These are phyloP conservation scores for Microglena sp. DNA, from an alignment of 139 green algal species.

Conservation along the genomic window DNA sequence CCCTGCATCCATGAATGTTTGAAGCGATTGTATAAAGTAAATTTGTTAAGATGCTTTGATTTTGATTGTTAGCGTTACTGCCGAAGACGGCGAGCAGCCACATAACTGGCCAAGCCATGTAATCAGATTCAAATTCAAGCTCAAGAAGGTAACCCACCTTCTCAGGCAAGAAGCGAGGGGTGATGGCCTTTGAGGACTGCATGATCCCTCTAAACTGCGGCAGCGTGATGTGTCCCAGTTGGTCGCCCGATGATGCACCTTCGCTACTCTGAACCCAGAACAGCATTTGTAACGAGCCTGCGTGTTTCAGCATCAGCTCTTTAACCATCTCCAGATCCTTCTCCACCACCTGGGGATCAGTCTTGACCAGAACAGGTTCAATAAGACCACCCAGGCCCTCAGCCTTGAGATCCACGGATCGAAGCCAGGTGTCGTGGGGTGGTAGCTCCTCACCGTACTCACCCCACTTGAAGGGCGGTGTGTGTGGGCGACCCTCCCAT, in stretches of 20 bases:
- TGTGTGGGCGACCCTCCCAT: slow-evolving; percentile 61
- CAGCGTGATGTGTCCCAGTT: slow-evolving; percentile 45
- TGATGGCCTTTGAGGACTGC: slow-evolving; percentile 30
- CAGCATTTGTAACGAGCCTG: slow-evolving; percentile 46
- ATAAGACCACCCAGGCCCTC: slow-evolving; percentile 18
- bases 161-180: slow-evolving; percentile 29
- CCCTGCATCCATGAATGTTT: too few species aligned
- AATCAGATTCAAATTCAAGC: too few species aligned
- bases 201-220: slow-evolving; percentile 51
- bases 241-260: slow-evolving; percentile 30
- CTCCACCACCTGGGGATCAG: slow-evolving; percentile 20
- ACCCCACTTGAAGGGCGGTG: slow-evolving; percentile 57
- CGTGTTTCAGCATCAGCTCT: slow-evolving; percentile 43
- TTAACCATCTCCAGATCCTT: slow-evolving; percentile 42
- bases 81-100: too few species aligned
- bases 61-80: too few species aligned
- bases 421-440: slow-evolving; percentile 55
- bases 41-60: too few species aligned
- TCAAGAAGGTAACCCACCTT: slow-evolving; percentile 12
- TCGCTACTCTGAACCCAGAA: slow-evolving; percentile 44
- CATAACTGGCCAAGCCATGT: too few species aligned
- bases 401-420: slow-evolving; percentile 44
- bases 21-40: too few species aligned
- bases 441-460: slow-evolving; percentile 39
- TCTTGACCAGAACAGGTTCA: slow-evolving; percentile 1